A percentile compares a stretch with the other conserved stretches of the same genome.
These are phyloP conservation scores for Brassica rapa DNA, from an alignment of 345 rosid genomes.

Conservation along the genomic window DNA sequence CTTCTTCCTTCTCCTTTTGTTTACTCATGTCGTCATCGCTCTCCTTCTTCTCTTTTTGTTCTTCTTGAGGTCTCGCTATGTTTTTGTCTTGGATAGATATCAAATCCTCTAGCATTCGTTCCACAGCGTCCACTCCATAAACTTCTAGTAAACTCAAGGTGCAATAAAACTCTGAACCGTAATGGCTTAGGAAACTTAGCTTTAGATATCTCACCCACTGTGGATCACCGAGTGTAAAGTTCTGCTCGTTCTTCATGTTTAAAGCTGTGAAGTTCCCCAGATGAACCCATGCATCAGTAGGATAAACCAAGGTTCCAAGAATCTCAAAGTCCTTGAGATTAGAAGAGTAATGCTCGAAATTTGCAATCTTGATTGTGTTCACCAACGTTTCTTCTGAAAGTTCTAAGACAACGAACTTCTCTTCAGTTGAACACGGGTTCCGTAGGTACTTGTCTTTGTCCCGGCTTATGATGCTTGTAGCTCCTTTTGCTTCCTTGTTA, in stretches of 20 bases:
- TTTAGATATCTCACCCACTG: conserved; percentile 88
- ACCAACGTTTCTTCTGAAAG: conserved; percentile 96
- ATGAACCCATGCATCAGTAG: conserved; percentile 74
- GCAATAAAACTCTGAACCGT: conserved; percentile 93
- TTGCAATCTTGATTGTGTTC: conserved; percentile 75
- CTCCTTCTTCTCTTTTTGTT: conserved; percentile 45
- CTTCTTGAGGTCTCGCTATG: conserved; percentile 27
- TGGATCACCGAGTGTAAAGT: conserved; percentile 65
- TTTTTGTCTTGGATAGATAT: conserved; percentile 58
- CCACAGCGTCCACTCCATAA: conserved; percentile 95
- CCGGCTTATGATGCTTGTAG: conserved; percentile 66
- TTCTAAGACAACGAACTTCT: conserved; percentile 79
- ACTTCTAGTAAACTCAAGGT: conserved; percentile 82
- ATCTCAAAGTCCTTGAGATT: conserved; percentile 82
- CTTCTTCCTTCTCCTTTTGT: conserved; percentile 45
- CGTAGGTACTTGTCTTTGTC: conserved; percentile 94
- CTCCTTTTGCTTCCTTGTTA: conserved; percentile 96
- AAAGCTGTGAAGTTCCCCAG: conserved; percentile 87
- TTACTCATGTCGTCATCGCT: conserved; percentile 40
- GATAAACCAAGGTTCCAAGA: conserved; percentile 82
- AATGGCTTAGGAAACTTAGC: conserved; percentile 71
- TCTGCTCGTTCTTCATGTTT: conserved; percentile 76
- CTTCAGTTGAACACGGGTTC: conserved; percentile 93
- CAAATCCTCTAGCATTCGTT: conserved; percentile 91
- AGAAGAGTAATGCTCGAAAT: conserved; percentile 93